Percentiles rank a stretch among this genome's conserved stretches.
These are phyloP conservation scores for Aspergillus fumigatiaffinis DNA, from an alignment of 2,329 filamentous ascomycete species.

Conservation along the genomic window DNA sequence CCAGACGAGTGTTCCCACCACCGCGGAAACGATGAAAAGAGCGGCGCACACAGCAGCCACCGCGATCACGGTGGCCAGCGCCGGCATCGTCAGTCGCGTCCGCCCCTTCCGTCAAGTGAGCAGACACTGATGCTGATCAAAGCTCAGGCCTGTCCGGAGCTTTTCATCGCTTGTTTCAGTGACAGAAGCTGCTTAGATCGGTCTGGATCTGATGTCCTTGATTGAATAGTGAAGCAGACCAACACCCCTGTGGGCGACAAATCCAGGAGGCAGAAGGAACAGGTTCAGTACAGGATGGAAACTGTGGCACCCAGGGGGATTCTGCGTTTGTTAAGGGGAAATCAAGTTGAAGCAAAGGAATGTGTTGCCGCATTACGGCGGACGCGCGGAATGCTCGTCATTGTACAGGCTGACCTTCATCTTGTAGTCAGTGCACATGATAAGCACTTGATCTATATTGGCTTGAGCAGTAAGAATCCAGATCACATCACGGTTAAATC, in stretches of 20 bases:
- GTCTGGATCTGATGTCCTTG: not conserved
- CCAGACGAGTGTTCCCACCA: constrained; percentile 32
- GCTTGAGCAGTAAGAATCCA: not conserved
- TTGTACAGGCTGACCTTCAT: constrained; percentile 3
- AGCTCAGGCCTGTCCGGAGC: not conserved
- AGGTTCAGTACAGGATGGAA: constrained; percentile 8
- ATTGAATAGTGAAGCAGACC: not conserved
- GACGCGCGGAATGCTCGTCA: constrained; percentile 28
- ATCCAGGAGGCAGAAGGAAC: constrained; percentile 5
- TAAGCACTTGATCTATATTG: too few species aligned
- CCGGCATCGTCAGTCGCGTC: constrained; percentile 25
- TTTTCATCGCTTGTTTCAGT: not conserved
- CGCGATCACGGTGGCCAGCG: constrained; percentile 30
- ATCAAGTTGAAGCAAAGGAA: constrained; percentile 20
- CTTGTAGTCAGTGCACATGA: too few species aligned
- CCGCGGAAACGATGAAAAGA: constrained; percentile 30
- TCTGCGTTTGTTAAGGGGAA: constrained; percentile 30
- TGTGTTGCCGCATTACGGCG: constrained; percentile 28
- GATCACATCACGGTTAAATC: not conserved
- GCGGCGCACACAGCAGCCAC: constrained; percentile 33
- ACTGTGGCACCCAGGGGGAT: constrained; percentile 7
- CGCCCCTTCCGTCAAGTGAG: not conserved
- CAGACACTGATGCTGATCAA: not conserved
- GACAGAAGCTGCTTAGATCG: not conserved
- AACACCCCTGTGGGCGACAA: not conserved